phyloP scores from a whole-genome alignment of 2,329 filamentous ascomycete genomes.

The Xylariales sp. region DNA sequence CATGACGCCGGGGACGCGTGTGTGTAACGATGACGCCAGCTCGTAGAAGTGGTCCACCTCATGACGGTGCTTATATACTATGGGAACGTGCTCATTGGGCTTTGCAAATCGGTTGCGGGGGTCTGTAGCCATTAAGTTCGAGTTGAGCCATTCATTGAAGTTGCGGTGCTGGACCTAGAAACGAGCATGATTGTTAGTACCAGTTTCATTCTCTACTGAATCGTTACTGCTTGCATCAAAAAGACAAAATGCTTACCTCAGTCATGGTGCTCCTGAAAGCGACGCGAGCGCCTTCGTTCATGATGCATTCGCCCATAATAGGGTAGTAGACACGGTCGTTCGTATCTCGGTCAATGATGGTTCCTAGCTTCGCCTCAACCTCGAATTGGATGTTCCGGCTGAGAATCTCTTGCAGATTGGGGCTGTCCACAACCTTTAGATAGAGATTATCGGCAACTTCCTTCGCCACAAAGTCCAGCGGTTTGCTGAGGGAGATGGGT shows the following conservation, averaged over 20 bases:
- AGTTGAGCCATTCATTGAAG: constrained; percentile 84
- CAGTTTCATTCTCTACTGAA: no score
- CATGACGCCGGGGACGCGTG: constrained; percentile 61
- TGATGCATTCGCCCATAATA: constrained; percentile 65
- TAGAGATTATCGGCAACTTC: constrained; percentile 79
- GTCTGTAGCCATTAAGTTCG: constrained; percentile 54
- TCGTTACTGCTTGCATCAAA: constrained; percentile 1
- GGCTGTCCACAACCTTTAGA: constrained; percentile 61
- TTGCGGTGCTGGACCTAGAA: constrained; percentile 69
- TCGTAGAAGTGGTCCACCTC: constrained; percentile 84
- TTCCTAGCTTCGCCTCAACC: constrained; percentile 90
- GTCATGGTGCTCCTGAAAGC: constrained; percentile 89
- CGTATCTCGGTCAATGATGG: constrained; percentile 69
- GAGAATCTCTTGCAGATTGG: constrained; percentile 60
- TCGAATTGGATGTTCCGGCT: constrained; percentile 73
- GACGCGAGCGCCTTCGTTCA: constrained; percentile 56
- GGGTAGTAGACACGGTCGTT: constrained; percentile 64
- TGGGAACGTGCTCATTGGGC: constrained; percentile 44
- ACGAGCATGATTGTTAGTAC: no score
- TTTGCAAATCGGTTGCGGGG: constrained; percentile 43
- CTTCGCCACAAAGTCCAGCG: constrained; percentile 71
- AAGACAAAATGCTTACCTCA: constrained; percentile 52
- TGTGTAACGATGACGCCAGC: constrained; percentile 55
- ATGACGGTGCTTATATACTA: constrained; percentile 77
- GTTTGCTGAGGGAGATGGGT: constrained; percentile 63